phyloP scores from a whole-genome alignment of 495 filamentous ascomycete genomes.

The Pseudotulostoma volvatum region DNA sequence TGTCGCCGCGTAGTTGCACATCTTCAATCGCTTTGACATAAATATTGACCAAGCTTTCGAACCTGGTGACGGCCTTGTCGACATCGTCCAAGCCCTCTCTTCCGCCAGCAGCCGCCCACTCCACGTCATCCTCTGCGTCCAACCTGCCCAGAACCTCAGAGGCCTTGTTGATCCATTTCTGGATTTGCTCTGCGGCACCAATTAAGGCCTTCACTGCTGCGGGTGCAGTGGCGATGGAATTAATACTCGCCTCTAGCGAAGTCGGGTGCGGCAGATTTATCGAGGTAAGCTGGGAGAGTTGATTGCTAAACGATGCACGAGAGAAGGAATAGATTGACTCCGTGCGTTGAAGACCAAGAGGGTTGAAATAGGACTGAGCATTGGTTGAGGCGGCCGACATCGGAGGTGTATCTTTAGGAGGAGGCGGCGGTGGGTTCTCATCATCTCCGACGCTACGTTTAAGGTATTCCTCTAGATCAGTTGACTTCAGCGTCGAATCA shows the following conservation, averaged over 20 bases:
- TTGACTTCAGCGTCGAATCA: slow-evolving; percentile 4
- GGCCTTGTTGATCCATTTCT: slow-evolving; percentile 80
- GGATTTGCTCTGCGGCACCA: slow-evolving; percentile 75
- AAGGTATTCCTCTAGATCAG: slow-evolving; percentile 32
- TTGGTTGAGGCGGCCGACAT: slow-evolving; percentile 24
- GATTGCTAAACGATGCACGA: slow-evolving; percentile 74
- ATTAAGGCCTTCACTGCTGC: slow-evolving; percentile 62
- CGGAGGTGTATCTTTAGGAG: slow-evolving; percentile 27
- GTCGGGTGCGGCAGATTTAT: slow-evolving; percentile 71
- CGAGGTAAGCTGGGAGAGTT: slow-evolving; percentile 74
- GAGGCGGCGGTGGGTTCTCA: slow-evolving; percentile 17
- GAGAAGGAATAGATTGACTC: slow-evolving; percentile 81
- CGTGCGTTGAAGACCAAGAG: slow-evolving; percentile 34
- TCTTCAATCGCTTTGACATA: slow-evolving; percentile 86
- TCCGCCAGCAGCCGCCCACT: slow-evolving; percentile 89
- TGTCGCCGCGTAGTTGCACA: slow-evolving; percentile 65
- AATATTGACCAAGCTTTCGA: slow-evolving; percentile 73
- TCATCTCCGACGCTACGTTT: slow-evolving; percentile 25
- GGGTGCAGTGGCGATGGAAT: slow-evolving; percentile 63
- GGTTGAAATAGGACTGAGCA: slow-evolving; percentile 36
- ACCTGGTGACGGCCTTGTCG: slow-evolving; percentile 67
- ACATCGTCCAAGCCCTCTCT: slow-evolving; percentile 80
- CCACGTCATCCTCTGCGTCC: slow-evolving; percentile 88
- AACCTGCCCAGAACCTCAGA: slow-evolving; percentile 69
- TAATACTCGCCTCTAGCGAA: slow-evolving; percentile 62